Conservation (phyloP, 768 basidiomycete genomes). For the Gelatoporia subvermispora region DNA sequence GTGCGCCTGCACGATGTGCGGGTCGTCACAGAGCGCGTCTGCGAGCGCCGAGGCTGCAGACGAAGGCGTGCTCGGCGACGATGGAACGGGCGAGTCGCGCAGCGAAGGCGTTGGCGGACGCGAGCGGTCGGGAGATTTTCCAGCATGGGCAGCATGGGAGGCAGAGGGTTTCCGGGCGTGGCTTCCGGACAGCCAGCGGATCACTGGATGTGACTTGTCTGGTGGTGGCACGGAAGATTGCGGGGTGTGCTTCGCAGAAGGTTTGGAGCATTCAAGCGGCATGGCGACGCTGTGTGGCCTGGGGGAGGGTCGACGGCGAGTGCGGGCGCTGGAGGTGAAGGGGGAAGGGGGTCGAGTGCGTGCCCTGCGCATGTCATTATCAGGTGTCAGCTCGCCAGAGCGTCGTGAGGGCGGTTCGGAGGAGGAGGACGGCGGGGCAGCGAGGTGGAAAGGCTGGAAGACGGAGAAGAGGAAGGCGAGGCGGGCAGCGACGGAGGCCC, state of each 20-base stretch:
- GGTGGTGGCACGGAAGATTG: background rate
- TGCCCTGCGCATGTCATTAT: constrained; percentile 4
- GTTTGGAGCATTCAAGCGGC: background rate
- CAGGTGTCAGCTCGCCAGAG: background rate
- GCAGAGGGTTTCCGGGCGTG: constrained; percentile 9
- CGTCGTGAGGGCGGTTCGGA: background rate
- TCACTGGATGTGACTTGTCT: constrained; percentile 23
- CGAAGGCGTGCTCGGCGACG: constrained; percentile 20
- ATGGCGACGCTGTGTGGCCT: background rate
- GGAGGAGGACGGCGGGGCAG: background rate
- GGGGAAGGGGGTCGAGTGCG: constrained; percentile 2
- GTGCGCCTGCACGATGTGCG: constrained; percentile 15
- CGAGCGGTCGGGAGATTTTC: constrained; percentile 9
- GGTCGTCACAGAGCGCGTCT: constrained; percentile 26
- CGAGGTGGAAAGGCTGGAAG: background rate
- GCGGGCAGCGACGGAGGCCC: background rate
- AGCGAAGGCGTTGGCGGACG: constrained; percentile 14
- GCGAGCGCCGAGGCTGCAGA: constrained; percentile 31
- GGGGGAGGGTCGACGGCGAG: background rate
- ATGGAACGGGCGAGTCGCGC: constrained; percentile 5
- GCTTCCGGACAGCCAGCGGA: constrained; percentile 42
- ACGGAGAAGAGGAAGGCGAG: background rate
- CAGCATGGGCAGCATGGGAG: constrained; percentile 6
- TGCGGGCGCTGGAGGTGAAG: background rate
- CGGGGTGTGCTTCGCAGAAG: too few relatives aligned